A percentile compares a stretch with the other conserved stretches of the same genome.
Evolutionary conservation across 129 eudicot genomes (phyloP).

Genomic region (Calendula officinalis): DNA sequence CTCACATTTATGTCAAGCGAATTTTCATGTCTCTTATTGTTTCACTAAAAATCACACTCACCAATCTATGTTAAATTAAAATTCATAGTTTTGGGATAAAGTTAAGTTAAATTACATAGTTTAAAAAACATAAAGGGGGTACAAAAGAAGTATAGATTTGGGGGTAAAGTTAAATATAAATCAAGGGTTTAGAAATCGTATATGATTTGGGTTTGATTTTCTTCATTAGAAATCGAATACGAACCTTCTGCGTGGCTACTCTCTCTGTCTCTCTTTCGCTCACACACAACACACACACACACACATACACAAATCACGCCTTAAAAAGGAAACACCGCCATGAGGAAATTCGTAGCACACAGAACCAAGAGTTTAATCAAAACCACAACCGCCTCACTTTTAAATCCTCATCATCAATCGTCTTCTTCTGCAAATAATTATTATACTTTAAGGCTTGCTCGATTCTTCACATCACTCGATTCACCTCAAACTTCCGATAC

Average conservation of each 20-base stretch:
- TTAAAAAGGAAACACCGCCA: conserved; percentile 25
- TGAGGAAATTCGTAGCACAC: conserved; percentile 82
- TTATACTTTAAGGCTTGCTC: conserved; percentile 20
- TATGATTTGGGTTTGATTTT: conserved; percentile 26
- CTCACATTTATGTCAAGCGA: too few species aligned
- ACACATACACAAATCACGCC: not conserved
- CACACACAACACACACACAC: not conserved
- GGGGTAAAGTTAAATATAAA: too few species aligned
- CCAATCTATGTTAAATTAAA: too few species aligned
- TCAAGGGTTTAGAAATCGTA: conserved; percentile 4
- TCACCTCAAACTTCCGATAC: conserved; percentile 26
- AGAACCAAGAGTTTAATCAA: conserved; percentile 39
- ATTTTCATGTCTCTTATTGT: too few species aligned
- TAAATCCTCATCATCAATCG: conserved; percentile 3
- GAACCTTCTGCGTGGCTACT: conserved; percentile 20
- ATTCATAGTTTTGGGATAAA: too few species aligned
- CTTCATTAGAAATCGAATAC: conserved; percentile 4
- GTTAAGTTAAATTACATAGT: too few species aligned
- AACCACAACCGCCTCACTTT: conserved; percentile 15
- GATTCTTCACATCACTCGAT: conserved; percentile 34
- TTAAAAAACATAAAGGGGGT: too few species aligned
- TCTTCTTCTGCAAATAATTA: conserved; percentile 7
- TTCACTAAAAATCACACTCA: too few species aligned
- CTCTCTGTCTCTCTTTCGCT: not conserved
- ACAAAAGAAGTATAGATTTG: too few species aligned